Percentiles rank a stretch among this genome's conserved stretches.
phyloP scores from a whole-genome alignment of 192 early-diverging fungal genomes.

The Backusella sp. region DNA sequence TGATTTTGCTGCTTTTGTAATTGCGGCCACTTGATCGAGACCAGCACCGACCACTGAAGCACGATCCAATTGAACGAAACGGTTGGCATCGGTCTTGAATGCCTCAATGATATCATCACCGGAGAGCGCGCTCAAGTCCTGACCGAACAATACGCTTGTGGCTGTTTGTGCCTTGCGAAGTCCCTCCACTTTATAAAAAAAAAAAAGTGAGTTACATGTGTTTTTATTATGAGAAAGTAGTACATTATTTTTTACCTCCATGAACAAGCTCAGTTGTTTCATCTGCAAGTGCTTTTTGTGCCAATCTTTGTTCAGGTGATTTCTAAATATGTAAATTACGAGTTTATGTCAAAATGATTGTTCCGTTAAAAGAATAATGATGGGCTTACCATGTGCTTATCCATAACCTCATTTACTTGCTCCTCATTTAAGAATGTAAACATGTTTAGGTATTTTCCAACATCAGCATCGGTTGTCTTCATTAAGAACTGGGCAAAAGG shows the following conservation, averaged over 20 bases:
- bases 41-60: conserved; percentile 44
- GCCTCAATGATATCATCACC: conserved; percentile 65
- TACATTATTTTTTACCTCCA: conserved; percentile 50
- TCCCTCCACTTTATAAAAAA: conserved; percentile 40
- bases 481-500: conserved; percentile 70
- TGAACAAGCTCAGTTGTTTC: conserved; percentile 92
- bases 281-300: conserved; percentile 74
- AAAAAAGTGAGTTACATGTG: not conserved
- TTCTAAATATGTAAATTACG: conserved; percentile 22
- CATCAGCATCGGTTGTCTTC: conserved; percentile 77
- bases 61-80: conserved; percentile 51
- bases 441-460: conserved; percentile 70
- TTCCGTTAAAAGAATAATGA: not conserved
- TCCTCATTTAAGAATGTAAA: conserved; percentile 76
- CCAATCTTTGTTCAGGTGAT: conserved; percentile 65
- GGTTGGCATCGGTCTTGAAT: conserved; percentile 62
- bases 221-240: not conserved
- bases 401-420: conserved; percentile 61
- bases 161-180: conserved; percentile 68
- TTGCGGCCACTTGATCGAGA: conserved; percentile 60
- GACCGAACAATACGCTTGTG: conserved; percentile 75
- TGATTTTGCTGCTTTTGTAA: conserved; percentile 62
- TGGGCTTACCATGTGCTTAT: conserved; percentile 57
- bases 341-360: not conserved
- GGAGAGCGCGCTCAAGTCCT: conserved; percentile 40